phyloP scores from a whole-genome alignment of 225 moss, liverwort and hornwort genomes.

The Thuidium tamariscinum region DNA sequence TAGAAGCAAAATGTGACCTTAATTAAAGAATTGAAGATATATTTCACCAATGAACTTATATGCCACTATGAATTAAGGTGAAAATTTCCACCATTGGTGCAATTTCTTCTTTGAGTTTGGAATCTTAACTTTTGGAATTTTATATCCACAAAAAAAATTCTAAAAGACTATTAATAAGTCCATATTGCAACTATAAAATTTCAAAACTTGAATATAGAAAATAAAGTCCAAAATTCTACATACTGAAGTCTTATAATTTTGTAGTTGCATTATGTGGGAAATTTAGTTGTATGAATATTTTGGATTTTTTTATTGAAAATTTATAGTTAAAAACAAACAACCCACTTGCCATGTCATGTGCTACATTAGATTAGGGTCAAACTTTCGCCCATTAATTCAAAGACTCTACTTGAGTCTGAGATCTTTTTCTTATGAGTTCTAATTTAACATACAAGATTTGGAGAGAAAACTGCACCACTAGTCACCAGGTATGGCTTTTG shows the following conservation, averaged over 20 bases:
- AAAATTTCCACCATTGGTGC: background rate
- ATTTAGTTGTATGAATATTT: background rate
- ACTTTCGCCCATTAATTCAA: too few relatives aligned
- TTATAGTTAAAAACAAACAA: background rate
- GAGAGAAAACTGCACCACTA: background rate
- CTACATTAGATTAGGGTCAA: background rate
- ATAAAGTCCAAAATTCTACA: background rate
- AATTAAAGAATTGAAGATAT: background rate
- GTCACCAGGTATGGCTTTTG: background rate
- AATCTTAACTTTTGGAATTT: background rate
- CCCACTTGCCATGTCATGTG: too few relatives aligned
- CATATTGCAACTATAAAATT: background rate
- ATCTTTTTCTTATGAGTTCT: background rate
- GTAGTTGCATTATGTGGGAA: background rate
- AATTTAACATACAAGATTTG: background rate
- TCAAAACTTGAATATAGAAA: background rate
- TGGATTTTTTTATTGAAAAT: too few relatives aligned
- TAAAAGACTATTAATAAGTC: background rate
- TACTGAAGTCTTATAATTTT: background rate
- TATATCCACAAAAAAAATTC: background rate
- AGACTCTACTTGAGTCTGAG: background rate
- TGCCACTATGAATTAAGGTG: too few relatives aligned
- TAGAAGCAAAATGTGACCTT: too few relatives aligned
- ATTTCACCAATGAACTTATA: background rate
- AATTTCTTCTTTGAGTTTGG: background rate